Conservation (phyloP, 352 stramenopile species). For the Phytophthora crassamura region DNA sequence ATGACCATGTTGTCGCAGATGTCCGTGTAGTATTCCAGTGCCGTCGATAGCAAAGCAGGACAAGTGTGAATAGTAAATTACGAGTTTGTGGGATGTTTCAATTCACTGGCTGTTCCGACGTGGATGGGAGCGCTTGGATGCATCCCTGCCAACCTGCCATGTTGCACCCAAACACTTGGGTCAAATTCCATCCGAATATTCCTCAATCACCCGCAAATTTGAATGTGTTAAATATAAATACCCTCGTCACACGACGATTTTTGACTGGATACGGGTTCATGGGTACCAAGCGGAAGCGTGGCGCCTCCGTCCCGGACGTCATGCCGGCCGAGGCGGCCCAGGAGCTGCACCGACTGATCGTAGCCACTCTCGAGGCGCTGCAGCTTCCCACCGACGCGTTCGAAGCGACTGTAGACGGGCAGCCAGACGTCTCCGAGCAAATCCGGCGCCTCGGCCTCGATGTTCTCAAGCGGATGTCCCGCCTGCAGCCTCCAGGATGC, state of each 20-base stretch:
- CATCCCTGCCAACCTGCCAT: too few relatives aligned
- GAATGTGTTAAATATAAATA: too few relatives aligned
- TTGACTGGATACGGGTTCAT: slow-evolving; percentile 17
- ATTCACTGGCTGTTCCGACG: not conserved
- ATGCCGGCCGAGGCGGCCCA: slow-evolving; percentile 15
- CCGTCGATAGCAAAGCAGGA: slow-evolving; percentile 11
- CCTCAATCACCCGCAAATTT: too few relatives aligned
- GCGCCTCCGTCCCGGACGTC: slow-evolving; percentile 1
- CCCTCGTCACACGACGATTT: not conserved
- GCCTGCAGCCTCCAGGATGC: slow-evolving; percentile 33
- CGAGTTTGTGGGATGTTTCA: slow-evolving; percentile 16
- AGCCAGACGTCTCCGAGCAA: not conserved
- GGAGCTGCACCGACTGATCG: slow-evolving; percentile 26
- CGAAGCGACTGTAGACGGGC: slow-evolving; percentile 3
- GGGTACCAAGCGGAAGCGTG: slow-evolving; percentile 37
- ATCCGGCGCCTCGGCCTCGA: slow-evolving; percentile 24
- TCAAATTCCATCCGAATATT: too few relatives aligned
- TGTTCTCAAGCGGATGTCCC: slow-evolving; percentile 34
- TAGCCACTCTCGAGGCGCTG: slow-evolving; percentile 11
- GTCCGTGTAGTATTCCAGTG: slow-evolving; percentile 19
- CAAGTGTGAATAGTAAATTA: slow-evolving; percentile 36
- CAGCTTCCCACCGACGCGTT: slow-evolving; percentile 23
- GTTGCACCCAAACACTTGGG: too few relatives aligned
- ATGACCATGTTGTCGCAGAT: slow-evolving; percentile 31
- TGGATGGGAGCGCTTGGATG: too few relatives aligned